Conservation (phyloP, 306 rosid genomes). For the Begonia loranthoides region DNA sequence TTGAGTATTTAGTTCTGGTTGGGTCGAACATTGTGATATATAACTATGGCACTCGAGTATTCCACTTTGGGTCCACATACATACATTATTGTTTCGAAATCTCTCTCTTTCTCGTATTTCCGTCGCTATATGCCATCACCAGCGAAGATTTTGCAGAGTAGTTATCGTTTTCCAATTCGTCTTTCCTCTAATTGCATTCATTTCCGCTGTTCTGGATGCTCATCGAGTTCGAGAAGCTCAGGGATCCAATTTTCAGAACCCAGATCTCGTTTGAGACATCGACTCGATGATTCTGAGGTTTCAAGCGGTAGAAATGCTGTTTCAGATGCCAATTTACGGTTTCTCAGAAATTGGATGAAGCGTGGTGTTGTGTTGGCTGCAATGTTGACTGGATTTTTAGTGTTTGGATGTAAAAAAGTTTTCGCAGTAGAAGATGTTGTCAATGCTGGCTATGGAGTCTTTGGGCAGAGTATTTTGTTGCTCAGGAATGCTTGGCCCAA, state of each 20-base stretch:
- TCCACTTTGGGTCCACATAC: conserved; percentile 14
- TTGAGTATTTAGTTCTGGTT: conserved; percentile 10
- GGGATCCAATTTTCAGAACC: conserved; percentile 9
- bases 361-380: conserved; percentile 55
- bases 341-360: conserved; percentile 29
- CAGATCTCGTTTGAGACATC: conserved; percentile 28
- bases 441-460: conserved; percentile 55
- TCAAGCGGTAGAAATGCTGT: conserved; percentile 14
- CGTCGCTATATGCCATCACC: conserved; percentile 15
- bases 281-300: conserved; percentile 21
- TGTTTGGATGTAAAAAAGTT: conserved; percentile 46
- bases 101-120: conserved; percentile 16
- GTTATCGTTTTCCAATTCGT: conserved; percentile 15
- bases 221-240: conserved; percentile 6
- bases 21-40: background rate
- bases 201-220: conserved; percentile 15
- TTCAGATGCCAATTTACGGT: conserved; percentile 21
- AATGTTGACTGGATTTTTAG: conserved; percentile 48
- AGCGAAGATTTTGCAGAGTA: conserved; percentile 21
- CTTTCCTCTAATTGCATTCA: conserved; percentile 14
- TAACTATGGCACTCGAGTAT: conserved; percentile 29
- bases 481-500: conserved; percentile 80
- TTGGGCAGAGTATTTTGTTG: conserved; percentile 56
- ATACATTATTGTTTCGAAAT: conserved; percentile 14
- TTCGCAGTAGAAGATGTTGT: conserved; percentile 55